Base-by-base conservation (phyloP, 139 green algal genomes). In the Tetradesmus obliquus region DNA sequence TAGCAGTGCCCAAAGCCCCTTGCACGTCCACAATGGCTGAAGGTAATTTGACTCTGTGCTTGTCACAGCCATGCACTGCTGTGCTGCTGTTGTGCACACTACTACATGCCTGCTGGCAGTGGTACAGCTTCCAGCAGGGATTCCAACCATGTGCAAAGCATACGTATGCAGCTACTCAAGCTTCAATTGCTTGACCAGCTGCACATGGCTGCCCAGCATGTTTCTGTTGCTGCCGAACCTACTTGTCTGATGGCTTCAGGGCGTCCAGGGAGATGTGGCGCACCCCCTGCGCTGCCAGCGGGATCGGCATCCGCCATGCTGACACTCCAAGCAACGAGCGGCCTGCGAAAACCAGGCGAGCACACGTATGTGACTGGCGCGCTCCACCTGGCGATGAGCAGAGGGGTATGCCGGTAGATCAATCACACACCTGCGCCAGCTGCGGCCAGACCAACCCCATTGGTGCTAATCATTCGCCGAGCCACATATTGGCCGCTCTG, bases 231-330 rank as follows among this genome's bases (percentile, higher is more conserved):
- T 84, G 66, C 82, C 71, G 19, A 72, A 95, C 95, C 91, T 86
- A 98, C 96, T 92, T 91, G 90, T 99, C 97, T 84, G 93, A 96
- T 19, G 97, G 97, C 93, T 94, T 90, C 53, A 99, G 91, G 22
- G 96, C 94, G 62, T 96, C 91, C 13, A 98, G 92, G 0, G 96
- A 95, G 86, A 99, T 99, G 91, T 57, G 53, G 55, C 96, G 93
- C n/a, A 93, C 60, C 51, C 93, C 93, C n/a, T 45, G 82, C 2
- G 85, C 88, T 71, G 93, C 92, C 79, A 95, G 92, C 13, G 90
- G 86, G 24, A 87, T 82, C 20, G 71, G 87, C 79, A 69, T 79
- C 54, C 62, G 22, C 76, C 79, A 86, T 12, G 71, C 13, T 19
- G 22, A n/a, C n/a, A 71, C 55, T 51, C 76, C 74, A 20, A 55